Evolutionary conservation across 2,329 filamentous ascomycete species (phyloP), one percentile per base, ranked within the genome.

Genomic region (Emydomyces testavorans): DNA sequence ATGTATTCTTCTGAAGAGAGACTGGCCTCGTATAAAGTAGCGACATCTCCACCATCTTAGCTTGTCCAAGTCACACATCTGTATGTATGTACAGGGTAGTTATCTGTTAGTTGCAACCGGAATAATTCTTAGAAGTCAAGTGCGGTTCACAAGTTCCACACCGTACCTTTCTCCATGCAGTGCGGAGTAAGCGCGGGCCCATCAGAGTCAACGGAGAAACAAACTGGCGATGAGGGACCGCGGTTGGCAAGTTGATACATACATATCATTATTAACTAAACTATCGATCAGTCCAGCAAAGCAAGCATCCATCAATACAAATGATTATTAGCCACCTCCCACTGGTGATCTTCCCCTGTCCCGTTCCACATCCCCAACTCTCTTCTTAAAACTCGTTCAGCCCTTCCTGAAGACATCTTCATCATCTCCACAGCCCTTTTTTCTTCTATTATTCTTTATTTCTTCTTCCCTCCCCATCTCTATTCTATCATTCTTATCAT

Each of bases 271-370:
- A 37, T 15, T 37, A 18, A 18, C 16, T 21, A 37, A 18, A 18
- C 18, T 11, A 21, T 10, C 11, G 8, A 37, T 20, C 6, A 29
- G 35, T 37, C 16, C 29, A 8, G 29, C 29, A 31, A 31, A 31
- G 29, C 29, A 31, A 31, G 29, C 29, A 8, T 31, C n/a, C n/a
- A n/a, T 31, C 11, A n/a, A n/a, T 8, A n/a, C 29, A 18, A 21
- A 15, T 37, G 10, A 28, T 28, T 31, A 35, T 45, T 18, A 45
- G 41, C 41, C 41, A 45, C 41, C 35, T 34, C 41, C 41, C 41
- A 45, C 41, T 28, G n/a, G n/a, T 28, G 43, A 46, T 46, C 43
- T 46, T 45, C 41, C 43, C 43, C 34, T 32, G 32, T 43, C 40
- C 46, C 46, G 28, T 42, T 36, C 46, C 38, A 38, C 28, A 16